Evolutionary conservation across 768 basidiomycete genomes (phyloP), one percentile per base, ranked within the genome.

Genomic region (Tubosaeta sp.): DNA sequence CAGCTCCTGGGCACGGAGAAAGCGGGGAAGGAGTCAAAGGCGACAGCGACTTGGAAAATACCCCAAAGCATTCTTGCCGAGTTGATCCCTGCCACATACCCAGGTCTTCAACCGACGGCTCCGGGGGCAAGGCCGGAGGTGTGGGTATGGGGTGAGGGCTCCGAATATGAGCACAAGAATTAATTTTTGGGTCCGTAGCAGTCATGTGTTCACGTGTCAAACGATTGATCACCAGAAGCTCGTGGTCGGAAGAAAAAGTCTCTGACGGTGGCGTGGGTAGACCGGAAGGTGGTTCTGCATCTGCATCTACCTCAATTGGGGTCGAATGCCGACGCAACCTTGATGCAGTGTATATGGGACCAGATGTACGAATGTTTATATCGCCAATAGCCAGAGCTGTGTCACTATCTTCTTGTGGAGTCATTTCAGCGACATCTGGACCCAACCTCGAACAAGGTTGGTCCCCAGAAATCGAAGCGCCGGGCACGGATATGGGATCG

Each of bases 201-300:
- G 11, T n/a, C 19, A n/a, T 30, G 19, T 19, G 2, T 41, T 43
- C 24, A 27, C 19, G 25, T 25, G 24, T 35, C 42, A n/a, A 27
- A 29, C 12, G 21, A 41, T 19, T 25, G 42, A 16, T 32, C 8
- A 24, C 4, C 27, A 11, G 18, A 6, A 24, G 30, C 7, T 42
- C 59, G 6, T 5, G 30, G 6, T 50, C 40, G 12, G 35, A 24
- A 1, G 7, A 8, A 34, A 21, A 43, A 0, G 9, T 30, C 10
- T 53, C 55, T 2, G 42, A 42, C 16, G 49, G 45, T 2, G 51
- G 51, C 9, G 56, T 61, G 12, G 51, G 48, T 14, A 53, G 51
- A 48, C 45, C 11, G 1, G 53, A 46, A 10, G 42, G 36, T 10
- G 34, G 22, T 19, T 19, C 44, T 2, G 51, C 40, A 14, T 52